Percentiles rank a stretch among this genome's conserved stretches.
These are phyloP conservation scores for Elsinoe australis DNA, from an alignment of 2,329 filamentous ascomycete species.

Conservation along the genomic window DNA sequence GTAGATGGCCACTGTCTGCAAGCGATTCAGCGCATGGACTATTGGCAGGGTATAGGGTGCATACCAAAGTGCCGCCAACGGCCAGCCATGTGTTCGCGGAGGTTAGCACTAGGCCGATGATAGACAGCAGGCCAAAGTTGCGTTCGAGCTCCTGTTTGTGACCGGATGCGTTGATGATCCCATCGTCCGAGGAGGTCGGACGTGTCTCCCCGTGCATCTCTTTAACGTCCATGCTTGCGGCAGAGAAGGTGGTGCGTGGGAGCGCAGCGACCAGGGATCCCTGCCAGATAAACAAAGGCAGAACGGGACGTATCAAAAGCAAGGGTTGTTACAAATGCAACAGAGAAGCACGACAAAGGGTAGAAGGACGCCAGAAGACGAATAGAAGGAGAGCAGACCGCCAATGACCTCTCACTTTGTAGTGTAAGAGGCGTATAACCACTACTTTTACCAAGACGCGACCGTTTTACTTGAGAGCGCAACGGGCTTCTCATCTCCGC, in stretches of 20 bases:
- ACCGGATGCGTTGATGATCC: constrained; percentile 35
- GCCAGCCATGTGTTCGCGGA: constrained; percentile 42
- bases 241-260: neutral
- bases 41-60: neutral
- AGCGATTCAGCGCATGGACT: too few relatives aligned
- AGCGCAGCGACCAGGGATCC: neutral
- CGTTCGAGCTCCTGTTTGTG: constrained; percentile 38
- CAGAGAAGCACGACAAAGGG: too few relatives aligned
- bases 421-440: too few relatives aligned
- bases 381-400: too few relatives aligned
- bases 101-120: constrained; percentile 37
- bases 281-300: neutral
- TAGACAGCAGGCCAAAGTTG: constrained; percentile 37
- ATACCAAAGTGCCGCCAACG: constrained; percentile 33
- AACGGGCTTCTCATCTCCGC: constrained; percentile 1
- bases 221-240: constrained; percentile 7
- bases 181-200: constrained; percentile 2
- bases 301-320: neutral
- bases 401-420: too few relatives aligned
- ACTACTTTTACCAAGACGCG: too few relatives aligned
- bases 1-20: constrained; percentile 41
- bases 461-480: too few relatives aligned
- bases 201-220: constrained; percentile 4
- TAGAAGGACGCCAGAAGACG: too few relatives aligned
- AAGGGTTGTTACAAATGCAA: too few relatives aligned